A percentile compares a stretch with the other conserved stretches of the same genome.
phyloP scores from a whole-genome alignment of 371 early-diverging fungal species.

The Mucor circinelloides region DNA sequence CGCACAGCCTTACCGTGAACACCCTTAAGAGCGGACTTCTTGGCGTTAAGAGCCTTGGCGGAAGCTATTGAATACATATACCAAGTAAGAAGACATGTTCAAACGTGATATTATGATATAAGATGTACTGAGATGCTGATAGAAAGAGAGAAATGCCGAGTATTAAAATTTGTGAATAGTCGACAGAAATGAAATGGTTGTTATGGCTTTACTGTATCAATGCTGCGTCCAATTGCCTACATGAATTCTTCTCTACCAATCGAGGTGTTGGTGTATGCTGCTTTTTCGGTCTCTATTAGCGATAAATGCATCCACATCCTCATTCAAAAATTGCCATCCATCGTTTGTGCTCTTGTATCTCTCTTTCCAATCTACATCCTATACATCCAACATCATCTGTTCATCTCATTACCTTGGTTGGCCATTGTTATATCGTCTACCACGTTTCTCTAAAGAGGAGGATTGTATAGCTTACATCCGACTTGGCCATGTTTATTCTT shows the following conservation, averaged over 20 bases:
- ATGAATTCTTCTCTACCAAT: no score
- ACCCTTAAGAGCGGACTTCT: conserved; percentile 92
- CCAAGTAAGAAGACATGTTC: no score
- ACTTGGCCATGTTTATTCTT: conserved; percentile 6
- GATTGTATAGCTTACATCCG: conserved; percentile 20
- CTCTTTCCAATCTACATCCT: background rate
- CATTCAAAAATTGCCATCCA: background rate
- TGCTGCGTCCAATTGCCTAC: no score
- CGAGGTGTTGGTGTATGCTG: no score
- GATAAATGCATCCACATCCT: background rate
- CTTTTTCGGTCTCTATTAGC: no score
- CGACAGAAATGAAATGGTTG: no score
- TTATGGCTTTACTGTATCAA: no score
- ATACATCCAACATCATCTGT: background rate
- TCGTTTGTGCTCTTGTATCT: conserved; percentile 6
- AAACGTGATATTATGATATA: no score
- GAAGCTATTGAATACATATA: no score
- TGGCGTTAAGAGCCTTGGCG: conserved; percentile 67
- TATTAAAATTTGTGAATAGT: no score
- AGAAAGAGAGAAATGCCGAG: no score
- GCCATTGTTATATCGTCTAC: conserved; percentile 32
- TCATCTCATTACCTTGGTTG: conserved; percentile 25
- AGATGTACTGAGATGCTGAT: no score
- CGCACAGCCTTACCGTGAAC: conserved; percentile 72
- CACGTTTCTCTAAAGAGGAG: conserved; percentile 36